Percentiles rank a stretch among this genome's conserved stretches.
These are phyloP conservation scores for Trichosporon coremiiforme DNA, from an alignment of 1,284 basidiomycete genomes.

Conservation along the genomic window DNA sequence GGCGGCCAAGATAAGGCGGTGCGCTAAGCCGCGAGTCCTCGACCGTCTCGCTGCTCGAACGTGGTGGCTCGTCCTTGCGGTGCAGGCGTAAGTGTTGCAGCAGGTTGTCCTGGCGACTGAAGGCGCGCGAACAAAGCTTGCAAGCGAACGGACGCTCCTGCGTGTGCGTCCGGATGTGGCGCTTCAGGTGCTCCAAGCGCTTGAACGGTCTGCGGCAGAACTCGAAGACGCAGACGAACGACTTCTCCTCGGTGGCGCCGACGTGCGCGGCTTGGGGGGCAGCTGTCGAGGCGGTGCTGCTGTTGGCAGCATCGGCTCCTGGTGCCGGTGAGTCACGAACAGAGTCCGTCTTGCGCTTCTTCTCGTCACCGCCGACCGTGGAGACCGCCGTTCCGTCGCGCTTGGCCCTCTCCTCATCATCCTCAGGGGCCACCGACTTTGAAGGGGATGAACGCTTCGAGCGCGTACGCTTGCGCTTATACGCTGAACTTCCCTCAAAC, in stretches of 20 bases:
- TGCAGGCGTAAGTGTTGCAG: constrained; percentile 80
- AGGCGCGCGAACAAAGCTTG: constrained; percentile 70
- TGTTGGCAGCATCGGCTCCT: constrained; percentile 20
- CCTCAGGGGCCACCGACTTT: constrained; percentile 29
- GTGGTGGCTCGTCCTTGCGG: constrained; percentile 49
- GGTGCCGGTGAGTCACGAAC: constrained; percentile 19
- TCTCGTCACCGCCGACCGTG: constrained; percentile 18
- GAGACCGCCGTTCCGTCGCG: constrained; percentile 21
- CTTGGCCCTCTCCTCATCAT: constrained; percentile 23
- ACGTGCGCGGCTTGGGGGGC: constrained; percentile 16
- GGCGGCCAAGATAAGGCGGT: constrained; percentile 27
- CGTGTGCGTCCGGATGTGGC: constrained; percentile 86
- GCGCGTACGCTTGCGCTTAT: constrained; percentile 33
- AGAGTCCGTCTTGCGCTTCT: constrained; percentile 26
- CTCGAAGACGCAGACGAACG: constrained; percentile 35
- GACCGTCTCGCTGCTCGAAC: constrained; percentile 25
- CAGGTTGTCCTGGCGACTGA: constrained; percentile 82
- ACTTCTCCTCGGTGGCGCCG: constrained; percentile 32
- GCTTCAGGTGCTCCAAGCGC: constrained; percentile 81
- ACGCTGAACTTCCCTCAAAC: constrained; percentile 33
- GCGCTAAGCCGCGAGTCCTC: constrained; percentile 30
- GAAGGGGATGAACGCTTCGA: constrained; percentile 30
- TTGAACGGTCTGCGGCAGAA: constrained; percentile 78
- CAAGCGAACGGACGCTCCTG: constrained; percentile 80
- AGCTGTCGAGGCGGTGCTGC: constrained; percentile 13